phyloP scores from a whole-genome alignment of 164 flowering plant species.

The Magnolia sinica region DNA sequence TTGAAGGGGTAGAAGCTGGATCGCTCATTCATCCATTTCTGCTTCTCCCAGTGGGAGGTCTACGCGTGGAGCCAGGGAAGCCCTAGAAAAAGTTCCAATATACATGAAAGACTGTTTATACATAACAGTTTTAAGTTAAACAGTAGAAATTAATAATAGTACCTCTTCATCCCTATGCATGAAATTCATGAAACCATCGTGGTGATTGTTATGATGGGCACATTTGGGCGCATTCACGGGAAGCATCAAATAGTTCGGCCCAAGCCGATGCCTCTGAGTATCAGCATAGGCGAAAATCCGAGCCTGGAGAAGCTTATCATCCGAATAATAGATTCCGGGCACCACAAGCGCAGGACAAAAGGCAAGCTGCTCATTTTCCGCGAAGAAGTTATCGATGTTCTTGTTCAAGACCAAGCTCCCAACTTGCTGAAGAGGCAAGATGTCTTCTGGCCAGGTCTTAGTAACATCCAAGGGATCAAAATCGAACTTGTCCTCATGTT shows the following conservation, averaged over 20 bases:
- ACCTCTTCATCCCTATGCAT: conserved; percentile 99
- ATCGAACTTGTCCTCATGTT: conserved; percentile 75
- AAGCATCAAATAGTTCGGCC: conserved; percentile 90
- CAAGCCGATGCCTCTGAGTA: conserved; percentile 97
- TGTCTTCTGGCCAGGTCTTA: conserved; percentile 98
- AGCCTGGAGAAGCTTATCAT: conserved; percentile 90
- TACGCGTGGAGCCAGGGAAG: too few species aligned
- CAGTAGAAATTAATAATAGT: not conserved
- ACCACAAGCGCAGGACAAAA: conserved; percentile 86
- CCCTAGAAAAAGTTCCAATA: too few species aligned
- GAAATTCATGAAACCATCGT: conserved; percentile 97
- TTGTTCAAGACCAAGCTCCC: conserved; percentile 92
- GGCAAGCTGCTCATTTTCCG: conserved; percentile 95
- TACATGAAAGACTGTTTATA: too few species aligned
- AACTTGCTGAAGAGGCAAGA: conserved; percentile 84
- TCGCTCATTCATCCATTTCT: too few species aligned
- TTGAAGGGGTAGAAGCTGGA: too few species aligned
- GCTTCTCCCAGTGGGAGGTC: too few species aligned
- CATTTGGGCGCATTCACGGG: conserved; percentile 95
- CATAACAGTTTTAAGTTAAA: too few species aligned
- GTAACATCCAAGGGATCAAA: conserved; percentile 97
- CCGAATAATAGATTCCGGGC: conserved; percentile 89
- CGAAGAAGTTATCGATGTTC: conserved; percentile 95
- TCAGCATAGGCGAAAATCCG: conserved; percentile 86
- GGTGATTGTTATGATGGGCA: conserved; percentile 92